Percentiles rank a stretch among this genome's conserved stretches.
Conservation (phyloP, 2,329 filamentous ascomycete genomes). For the Monilinia aucupariae region DNA sequence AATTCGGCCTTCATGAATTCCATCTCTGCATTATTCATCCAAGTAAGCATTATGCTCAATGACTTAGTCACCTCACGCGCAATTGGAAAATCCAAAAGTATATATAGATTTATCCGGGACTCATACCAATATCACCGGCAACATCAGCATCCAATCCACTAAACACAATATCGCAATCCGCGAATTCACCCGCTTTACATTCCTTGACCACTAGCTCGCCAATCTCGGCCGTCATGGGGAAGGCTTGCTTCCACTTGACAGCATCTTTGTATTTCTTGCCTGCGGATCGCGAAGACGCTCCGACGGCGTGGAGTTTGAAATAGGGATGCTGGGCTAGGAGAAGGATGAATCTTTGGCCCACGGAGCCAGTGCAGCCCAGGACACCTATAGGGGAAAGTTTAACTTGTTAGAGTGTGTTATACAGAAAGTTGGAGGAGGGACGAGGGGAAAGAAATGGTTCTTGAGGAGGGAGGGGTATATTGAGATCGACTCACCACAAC, state of each 20-base stretch:
- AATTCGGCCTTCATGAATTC: slow-evolving; percentile 85
- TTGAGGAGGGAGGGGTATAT: slow-evolving; percentile 19
- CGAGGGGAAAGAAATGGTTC: not conserved
- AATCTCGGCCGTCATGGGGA: slow-evolving; percentile 69
- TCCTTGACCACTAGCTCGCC: slow-evolving; percentile 79
- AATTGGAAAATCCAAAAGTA: not conserved
- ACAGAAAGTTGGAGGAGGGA: not conserved
- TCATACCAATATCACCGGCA: slow-evolving; percentile 79
- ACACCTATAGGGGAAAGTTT: slow-evolving; percentile 50
- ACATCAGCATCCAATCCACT: slow-evolving; percentile 89
- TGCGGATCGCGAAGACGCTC: slow-evolving; percentile 81
- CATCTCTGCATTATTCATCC: slow-evolving; percentile 57
- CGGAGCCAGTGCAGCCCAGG: slow-evolving; percentile 86
- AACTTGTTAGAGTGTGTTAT: not conserved
- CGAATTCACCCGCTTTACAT: slow-evolving; percentile 76
- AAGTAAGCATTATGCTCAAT: not conserved
- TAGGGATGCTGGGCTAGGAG: slow-evolving; percentile 82
- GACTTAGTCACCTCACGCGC: no score
- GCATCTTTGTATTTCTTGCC: slow-evolving; percentile 95
- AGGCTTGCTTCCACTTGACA: slow-evolving; percentile 88
- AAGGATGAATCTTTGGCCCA: slow-evolving; percentile 92
- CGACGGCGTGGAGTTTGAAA: slow-evolving; percentile 80
- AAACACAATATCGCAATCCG: slow-evolving; percentile 89
- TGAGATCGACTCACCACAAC: slow-evolving; percentile 39
- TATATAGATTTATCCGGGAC: slow-evolving; percentile 9